Base-by-base conservation (phyloP, 331 rosid species). In the Prunus yedoensis region DNA sequence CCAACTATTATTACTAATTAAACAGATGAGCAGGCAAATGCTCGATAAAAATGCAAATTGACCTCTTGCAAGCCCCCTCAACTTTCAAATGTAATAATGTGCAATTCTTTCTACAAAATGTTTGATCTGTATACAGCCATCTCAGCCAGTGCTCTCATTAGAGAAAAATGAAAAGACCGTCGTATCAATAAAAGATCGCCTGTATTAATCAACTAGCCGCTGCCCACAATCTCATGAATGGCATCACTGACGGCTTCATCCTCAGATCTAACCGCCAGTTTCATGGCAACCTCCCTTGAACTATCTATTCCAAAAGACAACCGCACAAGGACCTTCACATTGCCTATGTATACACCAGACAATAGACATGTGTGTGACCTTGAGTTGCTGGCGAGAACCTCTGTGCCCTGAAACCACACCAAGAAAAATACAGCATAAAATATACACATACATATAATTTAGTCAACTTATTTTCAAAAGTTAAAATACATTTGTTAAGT, bases 271-370 rank as follows among this genome's bases (percentile, higher is more conserved):
- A 92, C 99, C 0, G 91, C 69, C 78, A 95, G 89, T 84, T 92
- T 95, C 99, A 95, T 95, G 3, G 99, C 97, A 61, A 95, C 99
- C 66, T 95, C 97, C 87, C 81, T 92, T 27, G 97, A 84, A 75
- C 94, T 92, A 62, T 95, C 97, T 15, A 95, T 86, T 65, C 99
- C 99, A 66, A 95, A 90, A 14, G 97, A 90, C 83, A 95, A 81
- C 63, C 97, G 88, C 69, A 89, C 99, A 15, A 95, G 92, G 58
- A 95, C 97, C 91, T 75, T 95, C 81, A 87, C 90, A 49, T 84
- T 89, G 43, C 97, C 97, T 5, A 89, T 84, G 85, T 83, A 92
- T 28, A 92, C 89, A 79, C 99, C 97, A 0, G 99, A 90, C 81
- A 95, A 77, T 76, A 90, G 80, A 65, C 97, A 88, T 13, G 96